Base-by-base conservation (phyloP, 805 yeast species). In the Saccharomycopsis guyanensis region DNA sequence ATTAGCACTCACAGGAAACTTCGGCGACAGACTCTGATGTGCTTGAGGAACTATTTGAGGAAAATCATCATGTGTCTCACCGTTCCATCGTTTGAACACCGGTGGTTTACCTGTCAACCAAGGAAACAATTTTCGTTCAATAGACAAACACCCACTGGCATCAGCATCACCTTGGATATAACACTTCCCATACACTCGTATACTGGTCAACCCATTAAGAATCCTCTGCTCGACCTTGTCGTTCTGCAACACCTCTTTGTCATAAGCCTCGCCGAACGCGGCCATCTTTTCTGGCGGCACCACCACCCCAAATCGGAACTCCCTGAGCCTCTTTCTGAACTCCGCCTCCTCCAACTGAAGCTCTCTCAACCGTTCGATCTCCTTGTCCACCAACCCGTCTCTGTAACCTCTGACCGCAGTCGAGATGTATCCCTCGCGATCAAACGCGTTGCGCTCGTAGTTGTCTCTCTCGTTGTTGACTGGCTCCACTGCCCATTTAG, bases 171-270 rank as follows among this genome's bases (percentile, higher is more conserved):
- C 35, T n/a, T 61, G 58, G 38, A 73, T 52, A 52, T 59, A 75
- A 50, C 80, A 75, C 38, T 69, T 65, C 40, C 72, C 69, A 55
- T 66, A 75, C 13, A 73, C 67, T 53, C 75, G 64, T 41, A 73
- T 52, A 51, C 69, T 74, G 5, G 73, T 65, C 18, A 72, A 55
- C 43, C 66, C 67, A 48, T 72, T 71, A 19, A 70, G 62, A 54
- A 73, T 63, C 5, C 49, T 46, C 43, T 66, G 69, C 53, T 71
- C 76, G 10, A 58, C 50, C 43, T 51, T 51, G 13, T 68, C 35
- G 42, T 10, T 15, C 20, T 13, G 19, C 42, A 31, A 39, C 20
- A 20, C 35, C 29, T 13, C 23, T 20, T 33, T 33, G 37, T 33
- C 7, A 33, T 15, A 7, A 8, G 6, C 8, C 20, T 33, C 20